Evolutionary conservation across 306 rosid genomes (phyloP).

Genomic region (Prunus mira): DNA sequence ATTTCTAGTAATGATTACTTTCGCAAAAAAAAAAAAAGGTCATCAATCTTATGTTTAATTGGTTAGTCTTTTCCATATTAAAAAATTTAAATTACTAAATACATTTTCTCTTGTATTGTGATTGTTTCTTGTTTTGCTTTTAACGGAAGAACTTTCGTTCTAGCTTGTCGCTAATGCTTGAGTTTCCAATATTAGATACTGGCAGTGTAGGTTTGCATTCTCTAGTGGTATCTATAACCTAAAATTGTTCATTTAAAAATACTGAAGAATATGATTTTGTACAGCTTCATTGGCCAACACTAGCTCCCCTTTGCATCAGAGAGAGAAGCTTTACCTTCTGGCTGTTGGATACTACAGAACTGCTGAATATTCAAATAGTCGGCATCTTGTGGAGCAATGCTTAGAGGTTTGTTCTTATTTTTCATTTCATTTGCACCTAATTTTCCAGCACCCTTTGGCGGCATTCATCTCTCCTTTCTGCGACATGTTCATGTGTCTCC

Average conservation of each 20-base stretch:
- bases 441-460: background rate
- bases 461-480: background rate
- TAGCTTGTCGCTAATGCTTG: background rate
- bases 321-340: constrained; percentile 87
- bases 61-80: background rate
- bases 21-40: background rate
- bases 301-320: constrained; percentile 50
- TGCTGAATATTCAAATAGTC: constrained; percentile 68
- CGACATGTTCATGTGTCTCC: background rate
- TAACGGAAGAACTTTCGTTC: background rate
- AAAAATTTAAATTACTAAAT: background rate
- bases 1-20: background rate
- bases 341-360: constrained; percentile 74
- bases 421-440: background rate
- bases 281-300: constrained; percentile 67
- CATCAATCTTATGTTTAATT: background rate
- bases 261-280: background rate
- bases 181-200: background rate
- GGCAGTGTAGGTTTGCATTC: background rate
- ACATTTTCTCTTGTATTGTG: background rate
- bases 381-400: constrained; percentile 68
- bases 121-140: background rate
- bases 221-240: background rate
- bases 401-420: constrained; percentile 45
- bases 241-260: background rate